phyloP scores from a whole-genome alignment of 2,329 filamentous ascomycete genomes.

The Rhynchosporium agropyri region DNA sequence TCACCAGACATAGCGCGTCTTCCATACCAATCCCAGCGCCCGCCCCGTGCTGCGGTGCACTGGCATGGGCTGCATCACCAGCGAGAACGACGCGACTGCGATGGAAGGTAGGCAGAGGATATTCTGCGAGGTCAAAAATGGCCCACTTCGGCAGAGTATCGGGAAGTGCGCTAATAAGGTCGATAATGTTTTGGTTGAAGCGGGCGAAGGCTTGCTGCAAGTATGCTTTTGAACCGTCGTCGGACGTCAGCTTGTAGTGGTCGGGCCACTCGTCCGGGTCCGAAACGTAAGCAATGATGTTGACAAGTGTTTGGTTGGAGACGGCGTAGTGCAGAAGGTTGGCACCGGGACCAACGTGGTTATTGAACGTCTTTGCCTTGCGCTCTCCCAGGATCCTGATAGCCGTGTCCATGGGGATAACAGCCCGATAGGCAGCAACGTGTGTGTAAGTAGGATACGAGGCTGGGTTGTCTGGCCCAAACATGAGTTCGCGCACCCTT shows the following conservation, averaged over 20 bases:
- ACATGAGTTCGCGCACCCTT: conserved; percentile 52
- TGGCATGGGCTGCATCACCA: conserved; percentile 60
- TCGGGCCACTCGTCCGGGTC: conserved; percentile 46
- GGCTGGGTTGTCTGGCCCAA: conserved; percentile 50
- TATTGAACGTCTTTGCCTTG: conserved; percentile 51
- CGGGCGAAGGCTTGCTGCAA: conserved; percentile 40
- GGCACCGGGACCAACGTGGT: conserved; percentile 58
- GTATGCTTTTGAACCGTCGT: no score
- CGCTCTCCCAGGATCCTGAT: conserved; percentile 50
- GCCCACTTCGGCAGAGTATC: conserved; percentile 52
- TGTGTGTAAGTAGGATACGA: conserved; percentile 53
- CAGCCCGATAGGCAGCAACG: conserved; percentile 61
- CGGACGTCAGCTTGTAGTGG: conserved; percentile 33
- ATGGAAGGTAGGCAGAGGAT: conserved; percentile 49
- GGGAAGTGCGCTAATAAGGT: conserved; percentile 39
- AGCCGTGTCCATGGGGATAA: conserved; percentile 60
- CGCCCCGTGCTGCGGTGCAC: conserved; percentile 56
- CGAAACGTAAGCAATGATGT: conserved; percentile 53
- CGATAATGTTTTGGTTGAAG: conserved; percentile 46
- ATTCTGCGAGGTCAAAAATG: conserved; percentile 59
- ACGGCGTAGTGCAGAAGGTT: conserved; percentile 64
- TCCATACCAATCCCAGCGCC: conserved; percentile 60
- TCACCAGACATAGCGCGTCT: conserved; percentile 50
- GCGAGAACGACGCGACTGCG: conserved; percentile 50
- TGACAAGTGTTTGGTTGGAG: conserved; percentile 55